Conservation (phyloP, 169 alveolate species). For the Plasmodium coatneyi region DNA sequence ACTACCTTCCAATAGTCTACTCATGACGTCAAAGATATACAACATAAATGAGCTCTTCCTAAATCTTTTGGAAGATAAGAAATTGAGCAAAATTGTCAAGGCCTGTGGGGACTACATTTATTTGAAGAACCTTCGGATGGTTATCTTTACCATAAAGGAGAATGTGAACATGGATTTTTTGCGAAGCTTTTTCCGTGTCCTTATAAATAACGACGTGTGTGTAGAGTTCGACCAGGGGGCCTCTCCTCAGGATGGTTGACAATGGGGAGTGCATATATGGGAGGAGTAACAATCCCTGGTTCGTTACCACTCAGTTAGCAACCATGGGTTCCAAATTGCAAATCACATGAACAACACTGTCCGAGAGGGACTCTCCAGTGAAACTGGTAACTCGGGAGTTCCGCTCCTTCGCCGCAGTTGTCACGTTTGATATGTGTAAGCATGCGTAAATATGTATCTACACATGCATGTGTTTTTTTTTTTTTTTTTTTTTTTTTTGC, state of each 20-base stretch:
- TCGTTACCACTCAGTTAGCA: background rate
- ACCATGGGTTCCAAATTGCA: background rate
- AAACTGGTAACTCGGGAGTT: background rate
- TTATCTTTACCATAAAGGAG: slow-evolving; percentile 41
- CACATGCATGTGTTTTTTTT: background rate
- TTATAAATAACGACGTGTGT: slow-evolving; percentile 35
- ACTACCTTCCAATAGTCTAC: slow-evolving; percentile 37
- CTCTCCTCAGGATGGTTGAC: background rate
- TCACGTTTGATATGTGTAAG: background rate
- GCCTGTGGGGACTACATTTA: slow-evolving; percentile 44
- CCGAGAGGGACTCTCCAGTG: background rate
- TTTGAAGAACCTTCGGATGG: slow-evolving; percentile 27
- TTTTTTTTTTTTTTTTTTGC: background rate
- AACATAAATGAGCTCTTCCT: slow-evolving; percentile 29
- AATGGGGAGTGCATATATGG: background rate
- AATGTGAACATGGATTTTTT: slow-evolving; percentile 17
- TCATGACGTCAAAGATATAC: slow-evolving; percentile 44
- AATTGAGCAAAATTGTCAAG: slow-evolving; percentile 21
- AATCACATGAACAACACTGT: background rate
- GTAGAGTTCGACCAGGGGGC: slow-evolving; percentile 43
- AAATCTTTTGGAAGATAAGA: slow-evolving; percentile 14
- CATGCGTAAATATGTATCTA: background rate
- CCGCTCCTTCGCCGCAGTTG: background rate
- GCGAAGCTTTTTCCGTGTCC: slow-evolving; percentile 4
- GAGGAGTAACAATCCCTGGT: background rate